These are phyloP conservation scores for Euphrasia confusa DNA, from an alignment of 257 asterid species.

Conservation along the genomic window DNA sequence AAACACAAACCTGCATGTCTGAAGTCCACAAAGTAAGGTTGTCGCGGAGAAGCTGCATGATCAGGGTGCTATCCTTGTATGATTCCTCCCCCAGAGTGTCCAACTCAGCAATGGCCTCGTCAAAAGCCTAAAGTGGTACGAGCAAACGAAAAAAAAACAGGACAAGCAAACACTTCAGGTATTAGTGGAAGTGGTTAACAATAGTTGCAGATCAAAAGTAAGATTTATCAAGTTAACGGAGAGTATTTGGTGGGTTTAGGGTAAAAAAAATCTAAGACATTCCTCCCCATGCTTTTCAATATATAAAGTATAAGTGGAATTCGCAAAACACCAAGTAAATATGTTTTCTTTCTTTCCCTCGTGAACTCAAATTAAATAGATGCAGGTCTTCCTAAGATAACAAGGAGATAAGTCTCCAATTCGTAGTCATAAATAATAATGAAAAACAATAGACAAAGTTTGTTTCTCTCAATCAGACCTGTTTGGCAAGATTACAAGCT, in stretches of 20 bases:
- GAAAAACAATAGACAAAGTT: background rate
- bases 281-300: too few species aligned
- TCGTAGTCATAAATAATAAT: background rate
- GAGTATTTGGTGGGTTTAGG: too few species aligned
- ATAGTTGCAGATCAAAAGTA: background rate
- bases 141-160: background rate
- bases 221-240: too few species aligned
- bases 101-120: conserved; percentile 54
- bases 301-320: too few species aligned
- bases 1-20: conserved; percentile 41
- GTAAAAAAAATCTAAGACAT: too few species aligned
- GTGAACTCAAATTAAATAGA: background rate
- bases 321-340: background rate
- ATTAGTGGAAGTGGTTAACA: background rate
- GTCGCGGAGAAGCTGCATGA: conserved; percentile 62
- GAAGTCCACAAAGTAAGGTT: conserved; percentile 61
- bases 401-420: conserved; percentile 1
- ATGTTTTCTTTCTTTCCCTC: too few species aligned
- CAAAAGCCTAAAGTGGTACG: conserved; percentile 39
- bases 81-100: conserved; percentile 59
- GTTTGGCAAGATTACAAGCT: conserved; percentile 53
- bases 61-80: conserved; percentile 57
- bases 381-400: background rate
- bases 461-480: conserved; percentile 25
- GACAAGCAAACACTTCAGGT: background rate